Evolutionary conservation across 2,329 filamentous ascomycete species (phyloP).

Genomic region (Orbilia quercus): DNA sequence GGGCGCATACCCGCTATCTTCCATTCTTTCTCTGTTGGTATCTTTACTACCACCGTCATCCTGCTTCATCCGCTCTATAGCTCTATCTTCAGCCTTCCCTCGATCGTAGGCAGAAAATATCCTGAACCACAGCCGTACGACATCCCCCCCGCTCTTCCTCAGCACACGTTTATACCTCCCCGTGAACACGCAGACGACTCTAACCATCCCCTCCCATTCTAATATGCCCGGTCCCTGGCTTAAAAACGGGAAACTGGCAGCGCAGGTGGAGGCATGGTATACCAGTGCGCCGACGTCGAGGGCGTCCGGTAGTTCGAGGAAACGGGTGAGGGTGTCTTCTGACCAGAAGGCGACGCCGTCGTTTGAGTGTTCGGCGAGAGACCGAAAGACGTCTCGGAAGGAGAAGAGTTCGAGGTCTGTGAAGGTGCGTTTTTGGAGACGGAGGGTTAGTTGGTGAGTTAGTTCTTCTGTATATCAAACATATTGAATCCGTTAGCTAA

Average conservation of each 20-base stretch:
- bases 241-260: slow-evolving; percentile 79
- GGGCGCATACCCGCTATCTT: slow-evolving; percentile 8
- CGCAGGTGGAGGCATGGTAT: slow-evolving; percentile 77
- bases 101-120: slow-evolving; percentile 78
- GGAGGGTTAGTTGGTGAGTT: slow-evolving; percentile 57
- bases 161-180: slow-evolving; percentile 75
- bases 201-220: slow-evolving; percentile 76
- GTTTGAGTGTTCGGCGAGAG: slow-evolving; percentile 73
- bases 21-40: slow-evolving; percentile 56
- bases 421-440: slow-evolving; percentile 77
- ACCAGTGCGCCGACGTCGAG: slow-evolving; percentile 75
- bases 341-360: slow-evolving; percentile 74
- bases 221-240: slow-evolving; percentile 75
- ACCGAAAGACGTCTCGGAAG: slow-evolving; percentile 77
- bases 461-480: slow-evolving; percentile 57
- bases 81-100: slow-evolving; percentile 59
- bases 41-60: slow-evolving; percentile 61
- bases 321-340: slow-evolving; percentile 76
- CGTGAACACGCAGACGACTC: slow-evolving; percentile 78
- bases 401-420: slow-evolving; percentile 78
- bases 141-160: slow-evolving; percentile 63
- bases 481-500: too few relatives aligned
- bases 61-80: slow-evolving; percentile 4
- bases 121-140: slow-evolving; percentile 75
- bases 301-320: slow-evolving; percentile 78